phyloP scores from a whole-genome alignment of 2,329 filamentous ascomycete species.

The Aspergillus puulaauensis region DNA sequence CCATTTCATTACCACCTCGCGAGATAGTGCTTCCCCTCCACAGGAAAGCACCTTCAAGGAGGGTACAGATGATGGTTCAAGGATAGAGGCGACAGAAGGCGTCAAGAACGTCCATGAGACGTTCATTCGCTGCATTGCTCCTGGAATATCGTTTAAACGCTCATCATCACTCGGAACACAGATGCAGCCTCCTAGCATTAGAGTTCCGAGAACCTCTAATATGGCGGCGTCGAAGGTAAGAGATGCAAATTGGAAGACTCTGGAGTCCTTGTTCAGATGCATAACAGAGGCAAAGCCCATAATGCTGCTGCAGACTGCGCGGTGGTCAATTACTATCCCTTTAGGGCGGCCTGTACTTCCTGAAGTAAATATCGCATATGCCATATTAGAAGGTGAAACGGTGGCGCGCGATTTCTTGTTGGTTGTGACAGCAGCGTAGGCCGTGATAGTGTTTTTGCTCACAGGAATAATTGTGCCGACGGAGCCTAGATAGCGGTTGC shows the following conservation, averaged over 20 bases:
- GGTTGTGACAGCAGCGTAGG: constrained; percentile 21
- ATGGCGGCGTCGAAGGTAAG: constrained; percentile 48
- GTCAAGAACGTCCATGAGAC: constrained; percentile 50
- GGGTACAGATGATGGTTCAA: constrained; percentile 41
- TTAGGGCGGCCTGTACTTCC: constrained; percentile 40
- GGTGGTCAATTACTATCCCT: constrained; percentile 38
- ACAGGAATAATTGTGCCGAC: constrained; percentile 34
- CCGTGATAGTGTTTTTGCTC: constrained; percentile 32
- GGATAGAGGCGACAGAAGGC: constrained; percentile 43
- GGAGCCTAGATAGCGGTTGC: constrained; percentile 26
- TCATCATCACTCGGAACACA: constrained; percentile 50
- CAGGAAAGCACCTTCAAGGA: constrained; percentile 44
- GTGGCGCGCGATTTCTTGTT: background rate
- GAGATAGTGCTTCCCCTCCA: constrained; percentile 64
- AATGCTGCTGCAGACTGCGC: constrained; percentile 32
- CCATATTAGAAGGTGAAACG: constrained; percentile 27
- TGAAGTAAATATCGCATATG: constrained; percentile 39
- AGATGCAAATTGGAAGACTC: constrained; percentile 46
- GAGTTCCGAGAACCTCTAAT: constrained; percentile 38
- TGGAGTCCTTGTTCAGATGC: constrained; percentile 22
- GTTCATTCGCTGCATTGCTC: constrained; percentile 49
- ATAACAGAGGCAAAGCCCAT: constrained; percentile 30
- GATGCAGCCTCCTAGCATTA: constrained; percentile 46
- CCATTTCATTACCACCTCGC: constrained; percentile 71
- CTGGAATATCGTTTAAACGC: constrained; percentile 49